Base-by-base conservation (phyloP, 306 rosid genomes). In the Dalbergia cultrata region DNA sequence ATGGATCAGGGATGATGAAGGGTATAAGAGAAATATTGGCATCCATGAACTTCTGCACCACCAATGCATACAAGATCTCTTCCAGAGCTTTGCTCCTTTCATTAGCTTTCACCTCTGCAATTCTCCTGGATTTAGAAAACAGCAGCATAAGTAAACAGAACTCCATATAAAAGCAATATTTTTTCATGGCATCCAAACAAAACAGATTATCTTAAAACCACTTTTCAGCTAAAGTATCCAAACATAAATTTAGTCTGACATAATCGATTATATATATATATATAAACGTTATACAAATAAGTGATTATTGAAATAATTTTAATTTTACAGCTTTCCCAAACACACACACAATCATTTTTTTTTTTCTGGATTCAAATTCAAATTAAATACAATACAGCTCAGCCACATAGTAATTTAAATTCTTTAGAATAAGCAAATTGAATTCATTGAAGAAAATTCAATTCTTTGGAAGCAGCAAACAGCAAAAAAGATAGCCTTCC, bases 41-140 rank as follows among this genome's bases (percentile, higher is more conserved):
- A 82, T 89, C 98, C 92, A 96, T 87, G 90, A 96, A 96, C 83
- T 96, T 96, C 87, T 96, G 97, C 77, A 96, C 98, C 71, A 93
- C 92, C 89, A 96, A 62, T 3, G 94, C 85, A 44, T 95, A 93
- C 79, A 96, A 83, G 60, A 93, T 96, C 91, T 93, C 99, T 84
- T 95, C 98, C 52, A 95, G 77, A 44, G 88, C 87, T 74, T 87
- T 86, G 72, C 77, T 91, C 87, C 97, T 88, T 77, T 93, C 99
- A 77, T 84, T 90, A 33, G 85, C 94, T 86, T 93, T 95, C 54
- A 95, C 93, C 90, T 93, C 94, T 0, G 99, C 96, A 12, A 95
- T 95, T 78, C 99, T 93, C 93, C 99, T 95, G 75, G 50, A 57
- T 17, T 10, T 56, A 78, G 31, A 58, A 49, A 72, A 79, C 17